Base-by-base conservation (phyloP, 805 yeast genomes). In the Metschnikowia hibisci region DNA sequence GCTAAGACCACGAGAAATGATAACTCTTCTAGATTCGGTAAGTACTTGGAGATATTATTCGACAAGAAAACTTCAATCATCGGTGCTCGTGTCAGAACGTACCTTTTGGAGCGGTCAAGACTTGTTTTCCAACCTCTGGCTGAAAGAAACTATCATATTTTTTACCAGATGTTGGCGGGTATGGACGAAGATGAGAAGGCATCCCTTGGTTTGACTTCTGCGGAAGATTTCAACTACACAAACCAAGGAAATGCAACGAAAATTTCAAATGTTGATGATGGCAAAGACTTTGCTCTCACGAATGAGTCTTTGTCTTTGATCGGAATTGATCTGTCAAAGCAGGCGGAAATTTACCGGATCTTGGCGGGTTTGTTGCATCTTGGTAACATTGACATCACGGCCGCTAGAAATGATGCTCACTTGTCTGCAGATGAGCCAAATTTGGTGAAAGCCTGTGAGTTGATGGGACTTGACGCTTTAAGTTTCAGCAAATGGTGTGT, bases 1-100 rank as follows among this genome's bases (percentile, higher is more conserved):
- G 98, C 99, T 6, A 91, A 91, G 62, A 91, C 99, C 2, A 84
- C 96, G 14, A 82, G 99, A 73, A 91, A 91, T 63, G 97, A 91
- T 68, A 91, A 91, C 67, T 93, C 98, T 23, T 91, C 98, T 20
- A 84, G 99, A 65, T 95, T 93, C 60, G 99, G 99, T 60, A 91
- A 91, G 65, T 91, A 91, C 62, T 73, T 91, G 53, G 98, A 91
- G 67, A 91, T 91, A 55, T 71, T 89, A 53, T 91, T 91, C 64
- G 85, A 88, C 65, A 65, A 76, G 16, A 60, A 78, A 20, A 82
- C 85, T 15, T 78, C 86, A 28, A 91, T 91, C 56, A 84, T 89
- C 54, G 99, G 98, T 60, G 99, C 99, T 6, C 77, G 91, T 58
- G 86, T 93, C 50, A 78, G 97, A 67, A 91, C 98, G 0, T 91